phyloP scores from a whole-genome alignment of 2,329 filamentous ascomycete species.

The Botrytis fragariae region DNA sequence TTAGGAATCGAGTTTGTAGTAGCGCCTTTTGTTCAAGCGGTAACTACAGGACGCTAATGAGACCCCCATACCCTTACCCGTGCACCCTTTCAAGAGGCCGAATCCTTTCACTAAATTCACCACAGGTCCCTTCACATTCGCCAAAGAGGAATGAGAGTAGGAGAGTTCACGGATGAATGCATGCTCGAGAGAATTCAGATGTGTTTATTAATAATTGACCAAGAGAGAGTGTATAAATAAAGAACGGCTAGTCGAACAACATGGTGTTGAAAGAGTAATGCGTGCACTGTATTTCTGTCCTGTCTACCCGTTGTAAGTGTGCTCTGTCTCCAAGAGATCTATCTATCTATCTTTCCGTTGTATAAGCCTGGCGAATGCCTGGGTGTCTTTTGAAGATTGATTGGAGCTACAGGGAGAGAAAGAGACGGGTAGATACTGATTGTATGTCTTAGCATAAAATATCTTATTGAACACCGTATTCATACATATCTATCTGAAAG shows the following conservation, averaged over 20 bases:
- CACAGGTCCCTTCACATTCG: neutral
- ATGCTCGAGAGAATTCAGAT: neutral
- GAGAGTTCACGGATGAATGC: neutral
- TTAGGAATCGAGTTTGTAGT: constrained; percentile 12
- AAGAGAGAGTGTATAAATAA: neutral
- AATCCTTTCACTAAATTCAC: constrained; percentile 7
- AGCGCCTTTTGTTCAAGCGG: constrained; percentile 17
- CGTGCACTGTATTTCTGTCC: neutral
- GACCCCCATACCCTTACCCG: neutral
- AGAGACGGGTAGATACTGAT: neutral
- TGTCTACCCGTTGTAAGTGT: neutral
- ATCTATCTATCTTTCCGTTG: neutral
- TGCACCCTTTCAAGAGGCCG: neutral
- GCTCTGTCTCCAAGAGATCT: neutral
- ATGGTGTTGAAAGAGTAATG: neutral
- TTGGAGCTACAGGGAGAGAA: neutral
- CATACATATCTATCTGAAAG: neutral
- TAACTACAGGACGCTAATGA: neutral
- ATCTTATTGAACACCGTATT: neutral
- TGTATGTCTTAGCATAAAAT: neutral
- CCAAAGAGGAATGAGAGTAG: neutral
- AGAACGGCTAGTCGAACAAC: neutral
- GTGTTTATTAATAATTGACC: neutral
- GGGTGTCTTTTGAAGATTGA: neutral
- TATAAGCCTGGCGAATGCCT: neutral